Conservation (phyloP, 371 early-diverging fungal genomes). For the Mycotypha africana region DNA sequence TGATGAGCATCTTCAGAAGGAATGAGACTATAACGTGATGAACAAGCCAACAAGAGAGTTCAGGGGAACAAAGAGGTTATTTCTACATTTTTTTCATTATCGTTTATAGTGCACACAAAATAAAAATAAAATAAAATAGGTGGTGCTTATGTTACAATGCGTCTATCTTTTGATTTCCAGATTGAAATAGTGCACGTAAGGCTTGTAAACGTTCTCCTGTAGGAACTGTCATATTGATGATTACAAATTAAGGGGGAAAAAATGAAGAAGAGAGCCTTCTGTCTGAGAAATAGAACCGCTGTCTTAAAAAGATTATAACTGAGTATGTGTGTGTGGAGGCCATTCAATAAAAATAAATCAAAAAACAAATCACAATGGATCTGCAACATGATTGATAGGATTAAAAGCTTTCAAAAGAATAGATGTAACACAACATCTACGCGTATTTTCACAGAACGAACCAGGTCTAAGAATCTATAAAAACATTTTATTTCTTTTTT, state of each 20-base stretch:
- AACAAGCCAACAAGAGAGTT: not conserved
- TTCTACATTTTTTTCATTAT: no score
- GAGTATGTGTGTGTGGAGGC: not conserved
- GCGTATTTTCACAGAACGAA: no score
- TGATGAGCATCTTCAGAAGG: constrained; percentile 86
- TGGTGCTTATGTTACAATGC: constrained; percentile 16
- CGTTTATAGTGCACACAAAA: no score
- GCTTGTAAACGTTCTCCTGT: constrained; percentile 19
- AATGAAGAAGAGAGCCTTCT: not conserved
- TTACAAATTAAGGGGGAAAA: no score
- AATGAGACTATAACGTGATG: constrained; percentile 51
- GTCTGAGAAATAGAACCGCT: not conserved
- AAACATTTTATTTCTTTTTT: no score
- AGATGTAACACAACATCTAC: no score
- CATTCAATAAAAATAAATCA: not conserved
- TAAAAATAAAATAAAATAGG: not conserved
- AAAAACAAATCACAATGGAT: no score
- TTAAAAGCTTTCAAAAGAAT: no score
- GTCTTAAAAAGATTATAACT: no score
- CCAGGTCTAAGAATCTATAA: no score
- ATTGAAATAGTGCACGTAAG: constrained; percentile 9
- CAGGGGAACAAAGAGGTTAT: no score
- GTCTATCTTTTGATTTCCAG: constrained; percentile 12
- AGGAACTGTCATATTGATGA: constrained; percentile 10
- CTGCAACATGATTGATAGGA: no score